A percentile compares a stretch with the other conserved stretches of the same genome.
Conservation (phyloP, 805 yeast genomes). For the Clavispora fructus region DNA sequence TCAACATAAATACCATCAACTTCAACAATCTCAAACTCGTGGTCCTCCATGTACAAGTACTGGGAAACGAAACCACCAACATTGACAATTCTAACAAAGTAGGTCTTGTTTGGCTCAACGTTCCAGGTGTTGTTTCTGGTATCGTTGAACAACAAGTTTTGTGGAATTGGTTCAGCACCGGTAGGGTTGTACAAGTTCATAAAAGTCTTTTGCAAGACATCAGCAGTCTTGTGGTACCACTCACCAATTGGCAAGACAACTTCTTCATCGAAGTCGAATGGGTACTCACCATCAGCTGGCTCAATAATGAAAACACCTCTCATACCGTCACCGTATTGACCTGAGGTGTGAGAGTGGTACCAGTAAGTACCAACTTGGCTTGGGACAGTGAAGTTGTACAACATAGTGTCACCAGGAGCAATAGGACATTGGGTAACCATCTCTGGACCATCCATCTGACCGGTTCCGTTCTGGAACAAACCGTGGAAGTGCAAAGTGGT, state of each 20-base stretch:
- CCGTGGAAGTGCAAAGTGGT: slow-evolving; percentile 94
- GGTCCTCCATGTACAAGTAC: slow-evolving; percentile 84
- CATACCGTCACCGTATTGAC: slow-evolving; percentile 93
- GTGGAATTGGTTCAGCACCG: slow-evolving; percentile 98
- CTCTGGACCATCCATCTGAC: slow-evolving; percentile 88
- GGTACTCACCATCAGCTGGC: slow-evolving; percentile 40
- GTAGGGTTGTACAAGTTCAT: slow-evolving; percentile 80
- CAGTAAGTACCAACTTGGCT: slow-evolving; percentile 88
- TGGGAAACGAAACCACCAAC: slow-evolving; percentile 91
- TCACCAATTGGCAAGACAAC: slow-evolving; percentile 64
- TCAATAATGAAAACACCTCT: slow-evolving; percentile 75
- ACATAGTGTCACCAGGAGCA: slow-evolving; percentile 65
- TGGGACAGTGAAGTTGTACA: slow-evolving; percentile 84
- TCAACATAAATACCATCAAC: slow-evolving; percentile 88
- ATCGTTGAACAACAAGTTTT: slow-evolving; percentile 72
- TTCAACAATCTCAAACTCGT: slow-evolving; percentile 79
- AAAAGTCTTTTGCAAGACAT: slow-evolving; percentile 50
- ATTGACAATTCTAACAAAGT: slow-evolving; percentile 74
- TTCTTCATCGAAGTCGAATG: slow-evolving; percentile 80
- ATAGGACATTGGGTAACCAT: slow-evolving; percentile 88
- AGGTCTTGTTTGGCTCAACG: slow-evolving; percentile 82
- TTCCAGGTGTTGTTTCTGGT: slow-evolving; percentile 70
- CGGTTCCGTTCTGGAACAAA: slow-evolving; percentile 70
- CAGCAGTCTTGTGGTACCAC: slow-evolving; percentile 75
- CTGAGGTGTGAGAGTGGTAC: slow-evolving; percentile 93